phyloP scores from a whole-genome alignment of 1,284 basidiomycete genomes.

The Grifola frondosa region DNA sequence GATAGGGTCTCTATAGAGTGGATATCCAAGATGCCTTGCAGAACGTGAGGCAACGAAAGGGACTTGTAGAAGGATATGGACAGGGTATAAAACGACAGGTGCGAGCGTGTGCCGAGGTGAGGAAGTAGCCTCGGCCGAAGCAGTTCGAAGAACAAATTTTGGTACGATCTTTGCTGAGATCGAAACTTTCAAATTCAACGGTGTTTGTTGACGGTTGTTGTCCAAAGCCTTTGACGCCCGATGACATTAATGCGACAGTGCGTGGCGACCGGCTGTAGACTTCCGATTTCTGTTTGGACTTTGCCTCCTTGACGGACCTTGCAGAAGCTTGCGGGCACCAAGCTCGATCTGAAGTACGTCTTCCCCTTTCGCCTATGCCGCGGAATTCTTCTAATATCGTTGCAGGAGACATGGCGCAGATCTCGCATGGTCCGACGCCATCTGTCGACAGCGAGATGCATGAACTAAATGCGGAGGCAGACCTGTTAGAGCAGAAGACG shows the following conservation, averaged over 20 bases:
- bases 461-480: constrained; percentile 33
- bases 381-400: constrained; percentile 5
- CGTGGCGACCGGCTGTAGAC: background rate
- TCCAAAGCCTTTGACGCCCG: constrained; percentile 6
- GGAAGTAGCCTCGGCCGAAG: too few species aligned
- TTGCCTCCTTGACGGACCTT: background rate
- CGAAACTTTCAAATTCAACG: too few species aligned
- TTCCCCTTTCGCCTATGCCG: background rate
- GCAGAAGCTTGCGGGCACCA: background rate
- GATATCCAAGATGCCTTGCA: too few species aligned
- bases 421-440: constrained; percentile 15
- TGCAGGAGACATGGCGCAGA: constrained; percentile 9
- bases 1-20: too few species aligned
- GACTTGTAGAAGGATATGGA: too few species aligned
- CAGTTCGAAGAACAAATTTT: too few species aligned
- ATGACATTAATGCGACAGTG: background rate
- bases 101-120: too few species aligned
- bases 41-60: too few species aligned
- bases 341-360: background rate
- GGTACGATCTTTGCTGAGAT: too few species aligned
- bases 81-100: too few species aligned
- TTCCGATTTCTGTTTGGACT: background rate
- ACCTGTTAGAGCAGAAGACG: constrained; percentile 32
- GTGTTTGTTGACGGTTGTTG: constrained; percentile 3
- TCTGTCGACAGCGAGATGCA: constrained; percentile 32